These are phyloP conservation scores for Fusarium equiseti DNA, from an alignment of 2,329 filamentous ascomycete species.

Conservation along the genomic window DNA sequence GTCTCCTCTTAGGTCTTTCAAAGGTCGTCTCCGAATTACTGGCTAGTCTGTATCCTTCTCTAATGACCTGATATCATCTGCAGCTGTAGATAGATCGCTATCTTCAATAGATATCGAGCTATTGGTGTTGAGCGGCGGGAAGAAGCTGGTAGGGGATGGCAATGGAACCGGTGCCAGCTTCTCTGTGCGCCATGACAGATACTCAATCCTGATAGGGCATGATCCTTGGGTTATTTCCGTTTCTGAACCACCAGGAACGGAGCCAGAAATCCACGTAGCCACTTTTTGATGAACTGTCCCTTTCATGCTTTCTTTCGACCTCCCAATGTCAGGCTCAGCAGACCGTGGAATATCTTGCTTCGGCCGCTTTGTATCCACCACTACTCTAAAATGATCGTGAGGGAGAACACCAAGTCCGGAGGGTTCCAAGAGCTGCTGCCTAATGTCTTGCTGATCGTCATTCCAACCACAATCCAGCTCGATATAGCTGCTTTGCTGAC, in stretches of 20 bases:
- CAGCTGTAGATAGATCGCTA: background rate
- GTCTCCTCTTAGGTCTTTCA: too few species aligned
- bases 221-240: background rate
- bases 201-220: slow-evolving; percentile 57
- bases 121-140: background rate
- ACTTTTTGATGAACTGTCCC: slow-evolving; percentile 50
- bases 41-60: background rate
- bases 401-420: slow-evolving; percentile 70
- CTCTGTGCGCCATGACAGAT: slow-evolving; percentile 40
- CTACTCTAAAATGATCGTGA: slow-evolving; percentile 71
- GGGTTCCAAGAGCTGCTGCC: slow-evolving; percentile 60
- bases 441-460: slow-evolving; percentile 53
- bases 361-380: slow-evolving; percentile 63
- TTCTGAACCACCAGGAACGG: slow-evolving; percentile 28
- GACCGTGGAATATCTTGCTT: slow-evolving; percentile 43
- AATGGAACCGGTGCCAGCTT: background rate
- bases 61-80: background rate
- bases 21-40: too few species aligned
- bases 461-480: slow-evolving; percentile 62
- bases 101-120: background rate
- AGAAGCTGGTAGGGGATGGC: background rate
- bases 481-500: slow-evolving; percentile 52
- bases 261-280: background rate
- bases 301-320: slow-evolving; percentile 52
- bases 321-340: slow-evolving; percentile 1